Base-by-base conservation (phyloP, 805 yeast species). In the Lachancea waltii region DNA sequence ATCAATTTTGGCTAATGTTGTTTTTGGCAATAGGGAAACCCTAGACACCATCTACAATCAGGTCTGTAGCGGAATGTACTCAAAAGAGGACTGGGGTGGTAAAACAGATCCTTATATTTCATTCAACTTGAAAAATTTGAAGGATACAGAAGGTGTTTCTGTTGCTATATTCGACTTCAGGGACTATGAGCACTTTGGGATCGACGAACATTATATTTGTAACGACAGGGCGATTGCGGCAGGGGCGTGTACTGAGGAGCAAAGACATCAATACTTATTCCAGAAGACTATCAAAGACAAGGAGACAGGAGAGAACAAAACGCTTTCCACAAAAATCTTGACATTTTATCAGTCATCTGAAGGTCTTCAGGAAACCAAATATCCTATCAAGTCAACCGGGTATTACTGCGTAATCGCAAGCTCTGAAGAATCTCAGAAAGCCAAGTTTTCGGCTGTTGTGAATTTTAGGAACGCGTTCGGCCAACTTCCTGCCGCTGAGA, bases 381-480 rank as follows among this genome's bases (percentile, higher is more conserved):
- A 87, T 53, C 68, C 68, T 3, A 76, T 92, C 30, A 65, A 69
- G 41, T 69, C 72, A 42, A 86, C 97, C 1, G 97, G 97, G 5
- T 92, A 82, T 61, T 92, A 89, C 64, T 92, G 98, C 67, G 82
- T 90, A 29, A 79, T 87, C 2, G 81, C 94, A 0, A 77, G 68
- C 47, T 69, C 77, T 17, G 64, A 73, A 17, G 49, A 59, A 13
- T 56, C 56, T 33, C 47, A 53, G 13, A 58, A 63, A 8, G 40
- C 48, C 30, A 67, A 65, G 15, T 92, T 80, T 61, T 60, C 69
- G 35, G 83, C 90, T 11, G 61, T 64, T n/a, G 81, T 82, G 30
- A 81, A 80, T 50, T 92, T 85, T 64, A 92, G 86, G 65, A 92
- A 89, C 63, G 84, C 97, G 3, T 92, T 75, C 61, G 98, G 98